phyloP scores from a whole-genome alignment of 108 stramenopile genomes.

The Chaetoceros muelleri region DNA sequence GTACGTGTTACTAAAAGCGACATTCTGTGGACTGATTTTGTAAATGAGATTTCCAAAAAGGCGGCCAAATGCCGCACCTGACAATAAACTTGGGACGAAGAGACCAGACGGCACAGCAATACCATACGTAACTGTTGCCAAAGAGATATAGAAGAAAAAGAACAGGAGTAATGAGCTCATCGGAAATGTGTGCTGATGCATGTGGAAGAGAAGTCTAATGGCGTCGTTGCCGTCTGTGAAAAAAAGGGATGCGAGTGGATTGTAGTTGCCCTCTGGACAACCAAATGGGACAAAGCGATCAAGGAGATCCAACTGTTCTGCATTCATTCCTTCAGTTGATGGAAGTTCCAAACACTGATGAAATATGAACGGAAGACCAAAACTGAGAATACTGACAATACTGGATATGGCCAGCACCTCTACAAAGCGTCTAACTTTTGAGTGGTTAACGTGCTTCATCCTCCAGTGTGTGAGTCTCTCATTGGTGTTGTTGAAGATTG shows the following conservation, averaged over 20 bases:
- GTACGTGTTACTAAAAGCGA: conserved; percentile 63
- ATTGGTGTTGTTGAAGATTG: conserved; percentile 34
- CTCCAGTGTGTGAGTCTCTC: conserved; percentile 29
- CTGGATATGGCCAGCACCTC: conserved; percentile 28
- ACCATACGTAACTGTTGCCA: conserved; percentile 49
- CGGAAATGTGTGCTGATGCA: conserved; percentile 27
- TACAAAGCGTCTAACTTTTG: conserved; percentile 23
- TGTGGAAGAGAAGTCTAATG: conserved; percentile 38
- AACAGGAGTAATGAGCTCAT: conserved; percentile 16
- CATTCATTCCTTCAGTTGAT: conserved; percentile 10
- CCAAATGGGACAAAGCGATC: conserved; percentile 17
- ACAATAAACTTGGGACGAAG: conserved; percentile 49
- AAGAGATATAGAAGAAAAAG: conserved; percentile 38
- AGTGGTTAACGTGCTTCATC: conserved; percentile 24
- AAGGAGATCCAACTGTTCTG: conserved; percentile 15
- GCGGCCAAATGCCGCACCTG: conserved; percentile 44
- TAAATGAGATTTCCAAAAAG: conserved; percentile 25
- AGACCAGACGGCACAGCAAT: conserved; percentile 57
- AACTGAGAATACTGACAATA: conserved; percentile 18
- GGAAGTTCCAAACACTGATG: conserved; percentile 19
- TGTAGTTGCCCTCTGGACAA: conserved; percentile 46
- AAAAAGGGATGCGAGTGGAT: conserved; percentile 72
- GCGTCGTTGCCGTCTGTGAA: conserved; percentile 37
- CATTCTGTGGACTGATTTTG: conserved; percentile 8
- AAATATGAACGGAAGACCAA: conserved; percentile 20